Percentiles rank a stretch among this genome's conserved stretches.
These are phyloP conservation scores for Bombardia bombarda DNA, from an alignment of 495 filamentous ascomycete genomes.

Conservation along the genomic window DNA sequence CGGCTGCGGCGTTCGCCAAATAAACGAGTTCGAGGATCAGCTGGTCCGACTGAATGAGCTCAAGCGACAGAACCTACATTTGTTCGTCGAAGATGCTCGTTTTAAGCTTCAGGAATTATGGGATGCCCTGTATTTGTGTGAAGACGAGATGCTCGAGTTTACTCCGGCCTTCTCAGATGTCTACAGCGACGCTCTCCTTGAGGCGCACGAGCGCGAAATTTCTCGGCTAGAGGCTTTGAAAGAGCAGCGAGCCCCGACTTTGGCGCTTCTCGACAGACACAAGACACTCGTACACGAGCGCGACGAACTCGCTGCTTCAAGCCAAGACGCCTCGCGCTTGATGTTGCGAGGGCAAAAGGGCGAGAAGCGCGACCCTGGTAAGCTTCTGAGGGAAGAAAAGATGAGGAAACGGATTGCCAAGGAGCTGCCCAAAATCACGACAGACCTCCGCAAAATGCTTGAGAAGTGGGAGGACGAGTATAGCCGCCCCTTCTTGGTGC, in stretches of 20 bases:
- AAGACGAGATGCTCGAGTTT: constrained; percentile 97
- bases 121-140: constrained; percentile 87
- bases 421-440: constrained; percentile 85
- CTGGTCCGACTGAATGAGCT: constrained; percentile 77
- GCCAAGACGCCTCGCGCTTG: constrained; percentile 87
- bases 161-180: constrained; percentile 86
- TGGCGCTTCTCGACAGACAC: constrained; percentile 78
- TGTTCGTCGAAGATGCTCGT: constrained; percentile 92
- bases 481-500: constrained; percentile 84
- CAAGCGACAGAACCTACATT: constrained; percentile 87
- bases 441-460: constrained; percentile 70
- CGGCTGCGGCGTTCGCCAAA: constrained; percentile 75
- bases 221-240: constrained; percentile 68
- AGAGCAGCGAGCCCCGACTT: constrained; percentile 77
- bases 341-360: constrained; percentile 83
- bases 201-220: constrained; percentile 85
- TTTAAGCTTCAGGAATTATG: constrained; percentile 87
- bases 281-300: constrained; percentile 77
- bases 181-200: constrained; percentile 82
- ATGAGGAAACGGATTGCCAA: constrained; percentile 95
- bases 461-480: constrained; percentile 92
- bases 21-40: constrained; percentile 93
- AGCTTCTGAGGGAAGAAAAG: constrained; percentile 94
- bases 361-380: constrained; percentile 85
- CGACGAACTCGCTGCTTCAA: constrained; percentile 76